Conservation (phyloP, 2,329 filamentous ascomycete species). For the Exserohilum rostratum region DNA sequence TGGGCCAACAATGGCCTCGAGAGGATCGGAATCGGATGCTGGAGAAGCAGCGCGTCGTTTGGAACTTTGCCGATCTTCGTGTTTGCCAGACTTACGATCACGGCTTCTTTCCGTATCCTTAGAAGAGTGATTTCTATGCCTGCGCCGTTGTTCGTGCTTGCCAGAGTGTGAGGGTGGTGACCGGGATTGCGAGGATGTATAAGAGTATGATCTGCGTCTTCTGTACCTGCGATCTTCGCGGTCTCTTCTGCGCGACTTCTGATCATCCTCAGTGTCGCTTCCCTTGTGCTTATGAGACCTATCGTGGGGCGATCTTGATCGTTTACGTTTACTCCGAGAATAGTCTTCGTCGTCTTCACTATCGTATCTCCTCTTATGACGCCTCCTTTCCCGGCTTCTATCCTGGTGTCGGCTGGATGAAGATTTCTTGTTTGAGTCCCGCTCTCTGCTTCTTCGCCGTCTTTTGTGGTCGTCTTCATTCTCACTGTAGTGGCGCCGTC, state of each 20-base stretch:
- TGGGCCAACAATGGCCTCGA: slow-evolving; percentile 79
- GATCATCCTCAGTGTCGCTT: slow-evolving; percentile 16
- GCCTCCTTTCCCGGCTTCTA: slow-evolving; percentile 18
- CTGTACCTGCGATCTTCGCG: slow-evolving; percentile 14
- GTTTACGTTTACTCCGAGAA: slow-evolving; percentile 20
- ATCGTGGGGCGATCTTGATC: slow-evolving; percentile 24
- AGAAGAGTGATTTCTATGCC: slow-evolving; percentile 20
- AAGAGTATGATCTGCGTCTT: slow-evolving; percentile 25
- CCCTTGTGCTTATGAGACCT: slow-evolving; percentile 8
- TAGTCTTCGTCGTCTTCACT: slow-evolving; percentile 21
- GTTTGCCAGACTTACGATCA: background rate
- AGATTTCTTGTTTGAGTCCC: slow-evolving; percentile 1
- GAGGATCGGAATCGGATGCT: slow-evolving; percentile 67
- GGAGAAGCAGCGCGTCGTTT: slow-evolving; percentile 18
- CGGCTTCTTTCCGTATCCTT: background rate
- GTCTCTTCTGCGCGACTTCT: slow-evolving; percentile 15
- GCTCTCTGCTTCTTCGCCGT: slow-evolving; percentile 15
- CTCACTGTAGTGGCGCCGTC: slow-evolving; percentile 22
- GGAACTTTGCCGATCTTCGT: background rate
- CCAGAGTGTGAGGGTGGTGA: slow-evolving; percentile 26
- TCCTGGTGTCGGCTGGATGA: slow-evolving; percentile 15
- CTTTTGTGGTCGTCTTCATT: slow-evolving; percentile 20
- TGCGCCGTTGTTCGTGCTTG: slow-evolving; percentile 15
- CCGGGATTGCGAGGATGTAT: slow-evolving; percentile 24
- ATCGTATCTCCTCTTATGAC: slow-evolving; percentile 22